Conservation (phyloP, 345 rosid genomes). For the Eucalyptus victrix region DNA sequence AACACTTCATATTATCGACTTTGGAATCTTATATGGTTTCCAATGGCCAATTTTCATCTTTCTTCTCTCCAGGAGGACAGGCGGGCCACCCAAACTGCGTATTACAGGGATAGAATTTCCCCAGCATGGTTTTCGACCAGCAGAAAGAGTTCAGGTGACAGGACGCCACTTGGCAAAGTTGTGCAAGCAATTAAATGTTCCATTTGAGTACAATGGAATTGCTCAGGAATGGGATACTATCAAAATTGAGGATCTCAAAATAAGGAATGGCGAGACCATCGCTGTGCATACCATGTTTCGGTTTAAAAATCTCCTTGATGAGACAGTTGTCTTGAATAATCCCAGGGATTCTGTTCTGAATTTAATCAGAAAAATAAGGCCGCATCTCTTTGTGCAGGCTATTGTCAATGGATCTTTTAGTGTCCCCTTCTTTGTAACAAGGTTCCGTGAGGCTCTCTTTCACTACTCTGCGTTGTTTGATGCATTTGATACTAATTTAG, state of each 20-base stretch:
- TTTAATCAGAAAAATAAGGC: constrained; percentile 50
- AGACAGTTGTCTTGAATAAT: constrained; percentile 39
- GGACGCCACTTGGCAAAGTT: constrained; percentile 61
- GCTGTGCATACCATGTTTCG: constrained; percentile 57
- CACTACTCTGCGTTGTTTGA: constrained; percentile 64
- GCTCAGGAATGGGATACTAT: constrained; percentile 78
- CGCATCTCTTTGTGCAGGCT: constrained; percentile 26
- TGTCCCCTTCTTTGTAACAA: constrained; percentile 61
- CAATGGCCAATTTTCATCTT: constrained; percentile 76
- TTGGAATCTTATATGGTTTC: constrained; percentile 69
- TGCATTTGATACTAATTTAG: constrained; percentile 30
- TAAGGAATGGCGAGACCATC: constrained; percentile 27
- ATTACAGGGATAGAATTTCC: constrained; percentile 83
- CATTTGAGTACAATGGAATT: constrained; percentile 64
- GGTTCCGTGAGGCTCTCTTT: constrained; percentile 76
- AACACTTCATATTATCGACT: constrained; percentile 59
- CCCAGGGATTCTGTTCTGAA: constrained; percentile 49
- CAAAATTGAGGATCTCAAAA: constrained; percentile 42
- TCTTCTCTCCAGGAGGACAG: constrained; percentile 30
- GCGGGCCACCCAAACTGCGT: constrained; percentile 72
- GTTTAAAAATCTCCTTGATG: constrained; percentile 59
- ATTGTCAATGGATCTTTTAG: constrained; percentile 48
- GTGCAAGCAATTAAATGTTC: constrained; percentile 50
- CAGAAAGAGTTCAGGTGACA: constrained; percentile 53
- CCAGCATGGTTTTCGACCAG: constrained; percentile 65